Evolutionary conservation across 2,329 filamentous ascomycete genomes (phyloP).

Genomic region (Nemania sp.): DNA sequence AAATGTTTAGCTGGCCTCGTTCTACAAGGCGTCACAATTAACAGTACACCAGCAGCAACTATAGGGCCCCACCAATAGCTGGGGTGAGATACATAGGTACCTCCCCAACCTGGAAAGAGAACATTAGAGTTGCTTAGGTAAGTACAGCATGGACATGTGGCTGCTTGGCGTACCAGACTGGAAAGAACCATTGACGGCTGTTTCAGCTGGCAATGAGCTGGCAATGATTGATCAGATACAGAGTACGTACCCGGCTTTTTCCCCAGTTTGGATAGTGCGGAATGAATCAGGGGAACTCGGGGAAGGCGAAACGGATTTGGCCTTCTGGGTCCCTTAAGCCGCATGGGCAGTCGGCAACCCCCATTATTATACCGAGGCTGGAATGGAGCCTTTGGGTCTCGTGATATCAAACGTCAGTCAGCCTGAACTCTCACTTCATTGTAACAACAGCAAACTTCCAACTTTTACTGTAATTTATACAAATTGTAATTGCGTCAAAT

Average conservation of each 20-base stretch:
- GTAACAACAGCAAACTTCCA: constrained; percentile 3
- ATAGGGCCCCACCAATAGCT: constrained; percentile 18
- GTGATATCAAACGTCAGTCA: constrained; percentile 38
- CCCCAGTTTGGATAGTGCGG: neutral
- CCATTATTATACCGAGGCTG: constrained; percentile 41
- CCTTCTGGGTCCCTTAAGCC: constrained; percentile 26
- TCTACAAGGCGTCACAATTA: constrained; percentile 22
- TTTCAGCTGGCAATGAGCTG: too few relatives aligned
- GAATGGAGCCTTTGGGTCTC: constrained; percentile 25
- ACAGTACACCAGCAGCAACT: neutral
- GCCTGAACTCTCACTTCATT: constrained; percentile 5
- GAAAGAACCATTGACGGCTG: too few relatives aligned
- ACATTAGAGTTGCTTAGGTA: too few relatives aligned
- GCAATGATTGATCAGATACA: too few relatives aligned
- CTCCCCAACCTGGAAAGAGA: too few relatives aligned
- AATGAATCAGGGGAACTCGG: constrained; percentile 20
- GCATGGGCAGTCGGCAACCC: constrained; percentile 30
- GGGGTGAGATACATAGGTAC: neutral
- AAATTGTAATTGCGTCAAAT: neutral
- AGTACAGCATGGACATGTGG: neutral
- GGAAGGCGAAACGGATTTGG: constrained; percentile 22
- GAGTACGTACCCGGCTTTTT: constrained; percentile 8
- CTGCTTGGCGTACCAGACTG: too few relatives aligned
- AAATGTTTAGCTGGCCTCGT: constrained; percentile 38
- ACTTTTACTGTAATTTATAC: constrained; percentile 10